These are phyloP conservation scores for Suillus paluster DNA, from an alignment of 768 basidiomycete species.

Conservation along the genomic window DNA sequence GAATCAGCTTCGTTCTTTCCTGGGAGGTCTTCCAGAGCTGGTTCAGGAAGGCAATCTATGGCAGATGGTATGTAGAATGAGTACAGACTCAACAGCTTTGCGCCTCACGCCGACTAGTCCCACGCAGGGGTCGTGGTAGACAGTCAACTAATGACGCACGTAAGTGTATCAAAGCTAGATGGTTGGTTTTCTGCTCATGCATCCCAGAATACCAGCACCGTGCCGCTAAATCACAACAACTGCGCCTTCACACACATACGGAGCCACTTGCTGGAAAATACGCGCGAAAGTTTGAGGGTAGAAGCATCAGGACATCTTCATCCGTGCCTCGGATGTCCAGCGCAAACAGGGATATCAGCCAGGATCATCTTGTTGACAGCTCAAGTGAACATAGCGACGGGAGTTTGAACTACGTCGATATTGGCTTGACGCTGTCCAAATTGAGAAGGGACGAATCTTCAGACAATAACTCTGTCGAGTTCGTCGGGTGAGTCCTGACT, in stretches of 20 bases:
- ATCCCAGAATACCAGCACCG: background rate
- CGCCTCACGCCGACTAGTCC: background rate
- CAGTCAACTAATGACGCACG: background rate
- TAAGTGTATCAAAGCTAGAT: background rate
- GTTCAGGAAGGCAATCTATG: background rate
- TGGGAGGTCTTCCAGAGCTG: background rate
- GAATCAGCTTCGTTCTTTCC: conserved; percentile 6
- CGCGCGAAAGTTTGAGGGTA: background rate
- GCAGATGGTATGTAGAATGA: conserved; percentile 1
- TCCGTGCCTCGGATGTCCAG: conserved; percentile 2
- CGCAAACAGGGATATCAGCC: background rate
- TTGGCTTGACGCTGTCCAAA: background rate
- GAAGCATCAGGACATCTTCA: background rate
- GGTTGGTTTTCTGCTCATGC: background rate
- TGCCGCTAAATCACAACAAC: conserved; percentile 2
- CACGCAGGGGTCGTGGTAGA: background rate
- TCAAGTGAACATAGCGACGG: background rate
- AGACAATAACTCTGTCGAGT: background rate
- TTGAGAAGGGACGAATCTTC: background rate
- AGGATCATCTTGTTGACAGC: background rate
- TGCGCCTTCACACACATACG: background rate
- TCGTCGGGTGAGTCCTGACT: background rate
- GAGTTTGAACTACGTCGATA: background rate
- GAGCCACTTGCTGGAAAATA: background rate
- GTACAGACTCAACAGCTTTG: background rate